phyloP scores from a whole-genome alignment of 352 stramenopile species.

The Elongisporangium undulatum region DNA sequence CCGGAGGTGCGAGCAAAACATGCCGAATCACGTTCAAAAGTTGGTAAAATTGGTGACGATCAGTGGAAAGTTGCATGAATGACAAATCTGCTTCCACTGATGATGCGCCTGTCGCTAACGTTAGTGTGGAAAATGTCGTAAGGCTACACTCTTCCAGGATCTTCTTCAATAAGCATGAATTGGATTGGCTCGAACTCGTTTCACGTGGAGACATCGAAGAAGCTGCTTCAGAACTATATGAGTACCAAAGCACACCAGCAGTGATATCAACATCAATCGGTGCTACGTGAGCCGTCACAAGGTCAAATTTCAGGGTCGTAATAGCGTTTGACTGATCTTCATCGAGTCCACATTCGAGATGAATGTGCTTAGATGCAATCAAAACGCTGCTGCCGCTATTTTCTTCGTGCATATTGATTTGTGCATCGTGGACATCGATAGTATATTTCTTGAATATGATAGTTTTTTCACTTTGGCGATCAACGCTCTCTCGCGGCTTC shows the following conservation, averaged over 20 bases:
- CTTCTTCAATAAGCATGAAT: constrained; percentile 50
- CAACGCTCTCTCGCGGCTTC: constrained; percentile 1
- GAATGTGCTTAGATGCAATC: constrained; percentile 70
- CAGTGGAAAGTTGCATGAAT: constrained; percentile 63
- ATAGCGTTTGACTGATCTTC: constrained; percentile 36
- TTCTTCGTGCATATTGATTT: constrained; percentile 79
- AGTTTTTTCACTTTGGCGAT: constrained; percentile 10
- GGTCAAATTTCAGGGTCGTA: constrained; percentile 55
- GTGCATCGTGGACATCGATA: constrained; percentile 64
- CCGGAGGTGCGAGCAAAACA: constrained; percentile 67
- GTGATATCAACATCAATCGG: constrained; percentile 76
- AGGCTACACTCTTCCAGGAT: constrained; percentile 81
- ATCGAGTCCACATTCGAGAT: constrained; percentile 66
- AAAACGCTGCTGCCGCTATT: constrained; percentile 60
- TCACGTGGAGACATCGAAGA: constrained; percentile 6
- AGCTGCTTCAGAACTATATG: constrained; percentile 11
- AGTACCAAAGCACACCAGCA: constrained; percentile 70
- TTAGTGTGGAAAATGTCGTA: constrained; percentile 50
- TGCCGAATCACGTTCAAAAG: constrained; percentile 71
- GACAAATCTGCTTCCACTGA: constrained; percentile 61
- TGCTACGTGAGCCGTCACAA: constrained; percentile 64
- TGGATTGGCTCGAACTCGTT: constrained; percentile 7
- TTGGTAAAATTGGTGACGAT: constrained; percentile 83
- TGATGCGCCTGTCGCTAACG: constrained; percentile 30
- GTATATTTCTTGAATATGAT: constrained; percentile 74